Base-by-base conservation (phyloP, 164 flowering plant genomes). In the Chloranthus sessilifolius region DNA sequence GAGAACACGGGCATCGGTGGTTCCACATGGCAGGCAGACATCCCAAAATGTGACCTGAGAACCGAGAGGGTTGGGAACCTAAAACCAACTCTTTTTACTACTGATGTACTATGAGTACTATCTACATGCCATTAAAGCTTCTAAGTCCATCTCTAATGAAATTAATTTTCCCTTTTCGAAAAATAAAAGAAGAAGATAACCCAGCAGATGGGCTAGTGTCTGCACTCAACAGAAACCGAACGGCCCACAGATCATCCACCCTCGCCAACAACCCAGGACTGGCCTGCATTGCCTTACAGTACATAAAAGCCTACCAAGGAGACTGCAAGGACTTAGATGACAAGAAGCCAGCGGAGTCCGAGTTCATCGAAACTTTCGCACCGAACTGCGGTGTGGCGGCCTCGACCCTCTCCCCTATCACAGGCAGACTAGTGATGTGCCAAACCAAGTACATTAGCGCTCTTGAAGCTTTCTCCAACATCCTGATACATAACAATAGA, bases 241-340 rank as follows among this genome's bases (percentile, higher is more conserved):
- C 96, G n/a, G 82, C 82, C 15, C 67, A 74, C 58, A 80, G 79
- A 49, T 45, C 26, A 12, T 50, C 85, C 15, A 10, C 76, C 15
- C 87, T 91, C 10, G 41, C 60, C 25, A 76, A 77, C 74, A 87
- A 76, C 52, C 79, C 83, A 0, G 98, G 98, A 46, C 69, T 88
- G 3, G 96, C 71, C 30, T 91, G 98, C 83, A 68, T 91, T 34
- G 95, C 98, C 17, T 65, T 91, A 61, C 95, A 91, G 61, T 91
- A 91, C 70, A 83, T 88, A 46, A 91, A 91, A 68, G 96, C 96
- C 15, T 91, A 81, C 63, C 62, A 69, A 68, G 96, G 98, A 20
- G 54, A 76, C 23, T 91, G 98, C 22, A 61, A 54, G n/a, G 78
- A 65, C 0, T 84, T 87, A 3, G 87, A 67, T 1, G 80, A 73